A percentile compares a stretch with the other conserved stretches of the same genome.
phyloP scores from a whole-genome alignment of 225 moss, liverwort and hornwort genomes.

The Lunularia cruciata region DNA sequence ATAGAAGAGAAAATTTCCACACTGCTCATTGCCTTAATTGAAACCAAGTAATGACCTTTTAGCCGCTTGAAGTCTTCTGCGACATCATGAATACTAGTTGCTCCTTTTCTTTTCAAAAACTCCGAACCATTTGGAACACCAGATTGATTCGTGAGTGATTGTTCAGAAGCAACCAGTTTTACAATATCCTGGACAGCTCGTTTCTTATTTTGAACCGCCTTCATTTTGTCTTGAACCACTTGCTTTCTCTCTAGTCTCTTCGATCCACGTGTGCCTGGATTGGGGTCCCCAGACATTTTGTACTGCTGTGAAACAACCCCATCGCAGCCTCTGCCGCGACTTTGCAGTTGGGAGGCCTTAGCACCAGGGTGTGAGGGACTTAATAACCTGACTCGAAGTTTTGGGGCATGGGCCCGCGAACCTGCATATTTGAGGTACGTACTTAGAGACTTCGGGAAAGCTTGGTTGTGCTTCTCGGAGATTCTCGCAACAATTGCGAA shows the following conservation, averaged over 20 bases:
- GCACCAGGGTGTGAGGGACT: slow-evolving; percentile 43
- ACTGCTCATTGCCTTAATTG: not conserved
- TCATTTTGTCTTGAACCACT: slow-evolving; percentile 23
- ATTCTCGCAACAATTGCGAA: too few relatives aligned
- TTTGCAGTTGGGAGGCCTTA: slow-evolving; percentile 23
- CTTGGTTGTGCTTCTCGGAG: too few relatives aligned
- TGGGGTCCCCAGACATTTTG: not conserved
- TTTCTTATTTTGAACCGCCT: slow-evolving; percentile 27
- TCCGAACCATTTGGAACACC: not conserved
- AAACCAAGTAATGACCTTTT: slow-evolving; percentile 33
- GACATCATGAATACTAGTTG: slow-evolving; percentile 39
- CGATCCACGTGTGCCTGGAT: not conserved
- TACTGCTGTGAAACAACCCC: not conserved
- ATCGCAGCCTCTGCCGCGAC: slow-evolving; percentile 3
- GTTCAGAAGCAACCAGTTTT: slow-evolving; percentile 27
- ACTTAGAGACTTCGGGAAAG: too few relatives aligned
- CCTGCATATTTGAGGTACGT: slow-evolving; percentile 27
- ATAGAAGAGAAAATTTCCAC: too few relatives aligned
- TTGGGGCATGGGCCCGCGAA: slow-evolving; percentile 54
- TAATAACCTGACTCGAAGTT: slow-evolving; percentile 40
- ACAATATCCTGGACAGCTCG: slow-evolving; percentile 35
- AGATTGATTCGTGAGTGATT: slow-evolving; percentile 1
- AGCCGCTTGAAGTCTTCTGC: slow-evolving; percentile 43
- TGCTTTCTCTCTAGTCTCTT: slow-evolving; percentile 28
- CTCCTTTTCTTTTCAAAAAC: slow-evolving; percentile 34